Percentiles rank a stretch among this genome's conserved stretches.
Conservation (phyloP, 495 filamentous ascomycete species). For the Trichoderma orchidacearum region DNA sequence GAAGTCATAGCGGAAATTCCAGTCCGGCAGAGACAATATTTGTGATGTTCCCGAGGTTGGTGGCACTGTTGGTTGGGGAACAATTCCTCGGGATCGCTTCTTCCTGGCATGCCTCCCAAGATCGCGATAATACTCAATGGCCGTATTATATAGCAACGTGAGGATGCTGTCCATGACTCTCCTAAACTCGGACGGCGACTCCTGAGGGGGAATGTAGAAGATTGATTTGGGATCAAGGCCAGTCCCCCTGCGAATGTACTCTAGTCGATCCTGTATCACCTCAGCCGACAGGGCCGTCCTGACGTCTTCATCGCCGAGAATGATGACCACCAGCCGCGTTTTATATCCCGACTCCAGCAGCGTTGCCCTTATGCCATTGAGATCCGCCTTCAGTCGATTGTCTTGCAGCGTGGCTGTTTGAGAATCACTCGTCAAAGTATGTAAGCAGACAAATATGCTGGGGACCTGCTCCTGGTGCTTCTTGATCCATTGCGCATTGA, state of each 20-base stretch:
- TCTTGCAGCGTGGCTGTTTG: conserved; percentile 59
- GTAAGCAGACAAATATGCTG: conserved; percentile 63
- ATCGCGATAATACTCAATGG: conserved; percentile 80
- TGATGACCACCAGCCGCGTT: conserved; percentile 58
- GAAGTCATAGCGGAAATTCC: conserved; percentile 87
- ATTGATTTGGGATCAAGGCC: conserved; percentile 63
- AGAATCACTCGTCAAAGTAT: conserved; percentile 53
- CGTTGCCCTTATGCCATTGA: conserved; percentile 57
- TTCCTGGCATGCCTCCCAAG: conserved; percentile 76
- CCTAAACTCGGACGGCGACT: conserved; percentile 44
- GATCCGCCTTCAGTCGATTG: conserved; percentile 78
- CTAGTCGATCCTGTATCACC: conserved; percentile 48
- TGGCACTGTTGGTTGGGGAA: conserved; percentile 72
- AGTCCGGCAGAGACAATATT: conserved; percentile 68
- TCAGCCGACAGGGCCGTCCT: conserved; percentile 48
- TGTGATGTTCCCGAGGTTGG: conserved; percentile 72
- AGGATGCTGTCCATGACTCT: conserved; percentile 42
- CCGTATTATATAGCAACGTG: conserved; percentile 50
- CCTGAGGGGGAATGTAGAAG: conserved; percentile 43
- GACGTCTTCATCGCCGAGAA: conserved; percentile 56
- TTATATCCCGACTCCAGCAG: conserved; percentile 57
- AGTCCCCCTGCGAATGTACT: conserved; percentile 60
- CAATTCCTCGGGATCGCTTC: conserved; percentile 60
- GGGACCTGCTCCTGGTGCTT: conserved; percentile 79
- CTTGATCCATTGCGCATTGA: conserved; percentile 65